Evolutionary conservation across 768 basidiomycete species (phyloP), one percentile per base, ranked within the genome.

Genomic region (Boletus barrowsii): DNA sequence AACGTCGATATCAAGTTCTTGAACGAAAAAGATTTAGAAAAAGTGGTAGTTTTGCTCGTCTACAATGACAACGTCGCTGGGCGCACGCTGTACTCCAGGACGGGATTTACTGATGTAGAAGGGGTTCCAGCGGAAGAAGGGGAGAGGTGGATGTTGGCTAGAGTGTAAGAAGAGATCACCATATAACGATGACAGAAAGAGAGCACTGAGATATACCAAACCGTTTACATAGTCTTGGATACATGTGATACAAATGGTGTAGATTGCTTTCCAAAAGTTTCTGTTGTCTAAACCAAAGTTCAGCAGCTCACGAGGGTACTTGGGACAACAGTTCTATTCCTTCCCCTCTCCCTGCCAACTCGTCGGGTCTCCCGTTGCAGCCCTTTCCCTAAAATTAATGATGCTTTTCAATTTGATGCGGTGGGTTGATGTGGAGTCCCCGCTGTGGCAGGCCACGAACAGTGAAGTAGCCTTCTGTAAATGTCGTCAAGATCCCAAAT

Each of bases 391-490:
- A 63, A 81, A 26, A 26, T 26, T 8, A 26, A 24, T 81, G 51
- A 83, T 77, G 59, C 78, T 79, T 67, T 79, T 81, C 2, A 83
- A 42, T 63, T 80, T 80, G 71, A 83, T 77, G 26, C 80, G 76
- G 52, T 82, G 80, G 53, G 69, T 73, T 81, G 42, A 81, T 79
- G 53, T 82, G 80, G 29, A 78, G 52, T 77, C 78, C 78, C 78
- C 79, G 63, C 77, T 80, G 61, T 32, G 5, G 26, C 15, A 22
- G 14, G 10, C n/a, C 8, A 26, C 8, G 26, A 26, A 26, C 26
- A 26, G 26, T 24, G 24, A 24, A 24, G 24, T 24, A 24, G 24
- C 24, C 24, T 3, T 24, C 24, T 24, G 24, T 24, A 24, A 24
- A 24, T 3, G 24, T 24, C 24, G 24, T 24, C 24, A 24, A 24